Conservation (phyloP, 1,284 basidiomycete genomes). For the Ceratobasidium sp. region DNA sequence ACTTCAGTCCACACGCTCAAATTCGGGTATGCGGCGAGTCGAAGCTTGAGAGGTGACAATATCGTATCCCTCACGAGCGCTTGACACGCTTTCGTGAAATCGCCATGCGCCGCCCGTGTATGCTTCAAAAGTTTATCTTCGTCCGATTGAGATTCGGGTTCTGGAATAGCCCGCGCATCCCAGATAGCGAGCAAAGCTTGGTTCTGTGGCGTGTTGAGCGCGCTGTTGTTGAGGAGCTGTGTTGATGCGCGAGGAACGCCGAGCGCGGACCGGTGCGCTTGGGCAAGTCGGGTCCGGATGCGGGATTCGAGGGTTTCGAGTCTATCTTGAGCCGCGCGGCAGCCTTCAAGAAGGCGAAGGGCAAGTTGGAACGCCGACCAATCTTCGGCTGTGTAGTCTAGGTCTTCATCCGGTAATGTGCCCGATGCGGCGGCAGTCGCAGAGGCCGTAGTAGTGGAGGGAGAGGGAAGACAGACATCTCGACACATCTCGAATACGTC, state of each 20-base stretch:
- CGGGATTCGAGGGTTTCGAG: slow-evolving; percentile 74
- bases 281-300: slow-evolving; percentile 66
- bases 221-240: slow-evolving; percentile 79
- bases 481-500: slow-evolving; percentile 74
- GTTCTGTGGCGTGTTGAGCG: slow-evolving; percentile 82
- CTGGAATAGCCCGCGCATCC: not conserved
- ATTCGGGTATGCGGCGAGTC: slow-evolving; percentile 77
- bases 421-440: slow-evolving; percentile 23
- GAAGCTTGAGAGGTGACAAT: slow-evolving; percentile 82
- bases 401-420: slow-evolving; percentile 58
- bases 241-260: slow-evolving; percentile 66
- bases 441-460: slow-evolving; percentile 50
- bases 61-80: slow-evolving; percentile 82
- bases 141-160: slow-evolving; percentile 47
- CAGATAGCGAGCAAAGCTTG: slow-evolving; percentile 60
- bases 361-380: slow-evolving; percentile 86
- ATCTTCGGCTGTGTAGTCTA: slow-evolving; percentile 88
- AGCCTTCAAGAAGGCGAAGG: slow-evolving; percentile 83
- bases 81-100: slow-evolving; percentile 80
- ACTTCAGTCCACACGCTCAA: slow-evolving; percentile 61
- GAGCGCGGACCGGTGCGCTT: slow-evolving; percentile 60
- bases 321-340: slow-evolving; percentile 74
- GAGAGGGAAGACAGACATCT: slow-evolving; percentile 62
- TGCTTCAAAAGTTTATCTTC: slow-evolving; percentile 60
- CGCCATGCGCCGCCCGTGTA: slow-evolving; percentile 68